phyloP scores from a whole-genome alignment of 164 flowering plant species.

The Berberis vulgaris region DNA sequence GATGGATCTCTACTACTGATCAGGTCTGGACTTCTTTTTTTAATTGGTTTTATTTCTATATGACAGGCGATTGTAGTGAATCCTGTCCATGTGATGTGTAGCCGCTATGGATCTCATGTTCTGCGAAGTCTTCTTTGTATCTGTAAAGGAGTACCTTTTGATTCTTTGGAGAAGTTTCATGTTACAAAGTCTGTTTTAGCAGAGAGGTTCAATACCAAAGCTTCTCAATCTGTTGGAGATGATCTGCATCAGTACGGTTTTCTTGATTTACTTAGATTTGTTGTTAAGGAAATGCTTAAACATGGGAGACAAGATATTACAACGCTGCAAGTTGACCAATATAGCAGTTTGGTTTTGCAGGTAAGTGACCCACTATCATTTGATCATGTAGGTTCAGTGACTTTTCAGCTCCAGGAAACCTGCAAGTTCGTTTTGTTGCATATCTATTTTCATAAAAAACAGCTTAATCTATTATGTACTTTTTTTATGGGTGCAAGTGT shows the following conservation, averaged over 20 bases:
- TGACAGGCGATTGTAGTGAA: conserved; percentile 53
- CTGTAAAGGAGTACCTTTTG: conserved; percentile 62
- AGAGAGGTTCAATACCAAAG: conserved; percentile 46
- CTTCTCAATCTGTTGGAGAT: conserved; percentile 23
- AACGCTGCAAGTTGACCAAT: conserved; percentile 49
- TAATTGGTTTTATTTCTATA: neutral
- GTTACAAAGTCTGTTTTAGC: conserved; percentile 52
- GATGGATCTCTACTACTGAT: too few relatives aligned
- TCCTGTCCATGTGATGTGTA: conserved; percentile 61
- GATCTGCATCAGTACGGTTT: conserved; percentile 34
- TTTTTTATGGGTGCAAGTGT: too few relatives aligned
- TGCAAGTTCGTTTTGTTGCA: too few relatives aligned
- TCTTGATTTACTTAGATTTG: conserved; percentile 50
- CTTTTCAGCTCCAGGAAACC: neutral
- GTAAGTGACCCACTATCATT: conserved; percentile 19
- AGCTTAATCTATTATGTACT: too few relatives aligned
- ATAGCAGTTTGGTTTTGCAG: conserved; percentile 82
- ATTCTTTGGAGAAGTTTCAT: conserved; percentile 49
- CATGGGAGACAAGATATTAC: conserved; percentile 30
- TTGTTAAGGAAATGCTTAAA: conserved; percentile 49
- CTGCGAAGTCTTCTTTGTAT: conserved; percentile 88
- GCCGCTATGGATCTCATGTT: conserved; percentile 87
- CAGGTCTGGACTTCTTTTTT: neutral
- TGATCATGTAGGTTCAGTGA: neutral
- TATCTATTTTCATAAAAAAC: too few relatives aligned